phyloP scores from a whole-genome alignment of 768 basidiomycete genomes.

The Kwoniella sp. region DNA sequence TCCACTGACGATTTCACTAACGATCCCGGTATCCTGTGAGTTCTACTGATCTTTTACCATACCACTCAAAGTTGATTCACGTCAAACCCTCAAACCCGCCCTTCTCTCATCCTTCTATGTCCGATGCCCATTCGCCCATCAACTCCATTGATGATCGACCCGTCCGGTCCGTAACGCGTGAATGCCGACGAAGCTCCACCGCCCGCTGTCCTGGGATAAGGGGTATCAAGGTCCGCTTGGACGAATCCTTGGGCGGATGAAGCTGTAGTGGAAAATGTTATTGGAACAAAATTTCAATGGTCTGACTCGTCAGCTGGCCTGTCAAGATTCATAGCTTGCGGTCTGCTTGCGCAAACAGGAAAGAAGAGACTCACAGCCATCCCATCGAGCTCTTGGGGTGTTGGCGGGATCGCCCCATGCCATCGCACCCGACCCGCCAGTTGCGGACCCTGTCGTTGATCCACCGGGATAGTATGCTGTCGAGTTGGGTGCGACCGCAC shows the following conservation, averaged over 20 bases:
- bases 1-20: too few species aligned
- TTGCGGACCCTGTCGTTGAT: not conserved
- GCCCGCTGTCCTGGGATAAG: constrained; percentile 33
- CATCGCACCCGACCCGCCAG: constrained; percentile 15
- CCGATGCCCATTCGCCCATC: constrained; percentile 22
- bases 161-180: constrained; percentile 32
- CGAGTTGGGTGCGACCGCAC: constrained; percentile 16
- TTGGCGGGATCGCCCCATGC: constrained; percentile 32
- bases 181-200: constrained; percentile 33
- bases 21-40: too few species aligned
- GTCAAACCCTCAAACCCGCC: constrained; percentile 20
- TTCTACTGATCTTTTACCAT: too few species aligned
- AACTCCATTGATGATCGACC: constrained; percentile 25
- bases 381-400: constrained; percentile 40
- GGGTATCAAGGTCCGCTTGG: constrained; percentile 46
- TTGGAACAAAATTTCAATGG: not conserved
- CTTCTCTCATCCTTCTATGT: constrained; percentile 23
- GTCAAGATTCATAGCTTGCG: too few species aligned
- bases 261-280: constrained; percentile 2
- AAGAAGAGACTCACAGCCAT: constrained; percentile 41
- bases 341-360: not conserved
- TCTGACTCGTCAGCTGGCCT: not conserved
- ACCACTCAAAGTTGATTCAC: too few species aligned
- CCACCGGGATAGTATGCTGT: constrained; percentile 15
- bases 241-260: constrained; percentile 17